phyloP scores from a whole-genome alignment of 768 basidiomycete genomes.

The Plicaturopsis crispa region DNA sequence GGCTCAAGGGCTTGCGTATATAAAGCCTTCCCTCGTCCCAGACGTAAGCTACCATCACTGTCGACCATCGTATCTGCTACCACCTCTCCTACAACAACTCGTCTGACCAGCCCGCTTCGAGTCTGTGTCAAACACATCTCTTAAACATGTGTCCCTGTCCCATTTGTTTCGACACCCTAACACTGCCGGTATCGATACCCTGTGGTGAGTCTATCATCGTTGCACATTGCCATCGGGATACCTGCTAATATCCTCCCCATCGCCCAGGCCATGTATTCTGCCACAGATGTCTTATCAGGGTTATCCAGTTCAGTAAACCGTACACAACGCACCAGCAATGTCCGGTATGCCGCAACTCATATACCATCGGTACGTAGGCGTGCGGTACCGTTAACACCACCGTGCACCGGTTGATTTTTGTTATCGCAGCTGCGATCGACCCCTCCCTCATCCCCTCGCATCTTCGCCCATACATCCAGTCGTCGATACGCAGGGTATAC shows the following conservation, averaged over 20 bases:
- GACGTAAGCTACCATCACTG: not conserved
- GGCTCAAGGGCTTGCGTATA: not conserved
- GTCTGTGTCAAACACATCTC: not conserved
- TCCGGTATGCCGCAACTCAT: not conserved
- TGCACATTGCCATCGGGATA: not conserved
- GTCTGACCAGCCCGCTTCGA: not conserved
- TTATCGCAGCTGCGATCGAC: slow-evolving; percentile 1
- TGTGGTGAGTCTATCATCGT: not conserved
- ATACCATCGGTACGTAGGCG: not conserved
- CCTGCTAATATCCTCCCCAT: not conserved
- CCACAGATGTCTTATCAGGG: not conserved
- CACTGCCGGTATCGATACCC: not conserved
- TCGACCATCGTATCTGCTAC: not conserved
- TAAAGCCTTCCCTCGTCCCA: no score
- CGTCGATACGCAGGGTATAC: slow-evolving; percentile 43
- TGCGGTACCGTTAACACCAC: not conserved
- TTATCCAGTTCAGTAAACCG: not conserved
- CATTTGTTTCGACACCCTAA: not conserved
- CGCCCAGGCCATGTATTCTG: not conserved
- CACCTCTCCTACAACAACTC: not conserved
- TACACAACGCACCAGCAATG: not conserved
- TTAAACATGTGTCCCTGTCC: not conserved
- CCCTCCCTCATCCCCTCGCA: slow-evolving; percentile 5
- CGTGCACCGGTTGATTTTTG: not conserved
- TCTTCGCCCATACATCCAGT: slow-evolving; percentile 33